Conservation (phyloP, 73 alveolate genomes). For the Paramecium bursaria region DNA sequence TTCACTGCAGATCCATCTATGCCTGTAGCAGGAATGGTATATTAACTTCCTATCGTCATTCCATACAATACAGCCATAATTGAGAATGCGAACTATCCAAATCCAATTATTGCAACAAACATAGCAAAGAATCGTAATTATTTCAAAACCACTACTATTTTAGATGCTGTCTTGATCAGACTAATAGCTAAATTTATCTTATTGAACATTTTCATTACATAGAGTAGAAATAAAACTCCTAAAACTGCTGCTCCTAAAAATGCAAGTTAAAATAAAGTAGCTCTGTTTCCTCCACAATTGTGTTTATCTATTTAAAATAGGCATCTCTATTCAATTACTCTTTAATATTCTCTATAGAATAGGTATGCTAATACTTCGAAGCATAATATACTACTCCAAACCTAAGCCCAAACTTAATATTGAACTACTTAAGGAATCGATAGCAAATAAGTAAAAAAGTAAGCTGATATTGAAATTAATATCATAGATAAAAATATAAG, state of each 20-base stretch:
- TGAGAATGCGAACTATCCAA: constrained; percentile 25
- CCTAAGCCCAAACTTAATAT: constrained; percentile 59
- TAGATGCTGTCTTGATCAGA: constrained; percentile 52
- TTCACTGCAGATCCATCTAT: constrained; percentile 57
- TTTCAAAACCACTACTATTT: constrained; percentile 55
- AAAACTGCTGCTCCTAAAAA: neutral
- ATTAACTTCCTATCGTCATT: constrained; percentile 61
- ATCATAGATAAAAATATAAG: neutral
- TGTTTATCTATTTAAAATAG: constrained; percentile 61
- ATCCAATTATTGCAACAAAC: constrained; percentile 33
- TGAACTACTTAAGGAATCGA: constrained; percentile 21
- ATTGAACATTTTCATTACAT: constrained; percentile 62
- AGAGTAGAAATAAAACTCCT: constrained; percentile 34
- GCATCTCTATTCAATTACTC: constrained; percentile 60
- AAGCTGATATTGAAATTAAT: neutral
- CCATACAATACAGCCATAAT: constrained; percentile 26
- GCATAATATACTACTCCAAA: constrained; percentile 62
- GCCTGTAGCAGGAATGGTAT: neutral
- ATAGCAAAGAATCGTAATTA: constrained; percentile 52
- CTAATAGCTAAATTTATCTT: constrained; percentile 67
- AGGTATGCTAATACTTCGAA: constrained; percentile 54
- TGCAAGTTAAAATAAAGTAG: constrained; percentile 42
- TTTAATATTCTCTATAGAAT: constrained; percentile 59
- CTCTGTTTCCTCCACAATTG: constrained; percentile 68
- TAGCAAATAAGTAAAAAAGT: constrained; percentile 8